Base-by-base conservation (phyloP, 1,139 yeast species). In the Hansenula lynferdii region DNA sequence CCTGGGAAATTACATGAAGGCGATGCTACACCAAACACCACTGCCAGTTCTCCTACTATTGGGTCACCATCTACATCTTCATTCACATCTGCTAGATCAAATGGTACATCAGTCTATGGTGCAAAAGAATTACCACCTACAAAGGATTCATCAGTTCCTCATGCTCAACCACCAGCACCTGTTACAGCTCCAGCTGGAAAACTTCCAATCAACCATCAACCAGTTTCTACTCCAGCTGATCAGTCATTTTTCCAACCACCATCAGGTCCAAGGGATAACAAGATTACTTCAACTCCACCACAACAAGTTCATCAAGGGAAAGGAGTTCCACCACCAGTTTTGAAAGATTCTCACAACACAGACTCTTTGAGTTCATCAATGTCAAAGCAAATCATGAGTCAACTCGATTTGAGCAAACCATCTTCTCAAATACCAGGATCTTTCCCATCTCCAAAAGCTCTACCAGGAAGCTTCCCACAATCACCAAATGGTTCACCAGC, bases 241-340 rank as follows among this genome's bases (percentile, higher is more conserved):
- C 26, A 24, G n/a, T 12, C 26, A 5, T 24, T 24, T n/a, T 24
- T 24, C 26, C 25, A 42, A 28, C 53, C 51, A 18, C 36, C 48
- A 37, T 48, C 51, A 12, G 37, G 44, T 7, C 49, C 51, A 30
- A 27, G 35, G n/a, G 44, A 42, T 28, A 45, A 49, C 36, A 45
- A 42, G 35, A 42, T 45, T 17, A 35, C 45, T 7, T 12, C 31
- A 12, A 50, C 54, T 15, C 54, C 54, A 30, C 35, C 41, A 15
- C 45, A 43, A 16, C 55, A 51, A 26, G n/a, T n/a, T 7, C n/a
- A 19, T 31, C 22, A 37, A 25, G 17, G 9, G 20, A 34, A 19
- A 35, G 44, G 11, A 38, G 36, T 9, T 8, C 54, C 54, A 9
- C 56, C 54, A 3, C 46, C 51, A n/a, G 20, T 49, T 25, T 28